A percentile compares a stretch with the other conserved stretches of the same genome.
Evolutionary conservation across 1,284 basidiomycete species (phyloP).

Genomic region (Ustilago tritici): DNA sequence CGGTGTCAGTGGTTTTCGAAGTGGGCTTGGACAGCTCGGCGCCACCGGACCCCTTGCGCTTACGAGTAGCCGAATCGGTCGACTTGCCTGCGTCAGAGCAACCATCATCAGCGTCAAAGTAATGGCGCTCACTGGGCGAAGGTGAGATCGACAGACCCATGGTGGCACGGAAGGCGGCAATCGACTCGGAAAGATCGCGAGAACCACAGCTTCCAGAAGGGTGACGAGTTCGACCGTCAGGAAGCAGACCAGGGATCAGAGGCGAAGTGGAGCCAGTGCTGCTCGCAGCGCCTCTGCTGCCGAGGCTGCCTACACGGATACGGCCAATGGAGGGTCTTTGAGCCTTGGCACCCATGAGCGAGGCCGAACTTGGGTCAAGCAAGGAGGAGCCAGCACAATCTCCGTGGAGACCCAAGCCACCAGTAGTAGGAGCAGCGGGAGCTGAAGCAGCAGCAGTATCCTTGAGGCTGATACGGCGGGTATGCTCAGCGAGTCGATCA

Average conservation of each 20-base stretch:
- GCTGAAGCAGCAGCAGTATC: slow-evolving; percentile 18
- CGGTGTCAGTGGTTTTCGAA: slow-evolving; percentile 23
- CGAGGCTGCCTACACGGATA: slow-evolving; percentile 16
- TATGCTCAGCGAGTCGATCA: slow-evolving; percentile 22
- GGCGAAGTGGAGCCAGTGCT: slow-evolving; percentile 30
- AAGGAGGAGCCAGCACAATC: not conserved
- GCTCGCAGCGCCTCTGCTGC: slow-evolving; percentile 16
- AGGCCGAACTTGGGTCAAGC: slow-evolving; percentile 19
- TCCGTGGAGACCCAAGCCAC: slow-evolving; percentile 24
- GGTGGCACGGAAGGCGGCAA: slow-evolving; percentile 42
- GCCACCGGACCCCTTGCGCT: slow-evolving; percentile 30
- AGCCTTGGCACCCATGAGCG: not conserved
- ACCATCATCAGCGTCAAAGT: slow-evolving; percentile 11
- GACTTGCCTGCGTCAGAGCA: slow-evolving; percentile 19
- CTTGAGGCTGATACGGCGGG: slow-evolving; percentile 28
- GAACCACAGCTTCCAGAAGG: slow-evolving; percentile 46
- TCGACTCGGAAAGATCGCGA: slow-evolving; percentile 38
- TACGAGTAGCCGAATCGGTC: slow-evolving; percentile 27
- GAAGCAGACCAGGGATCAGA: slow-evolving; percentile 39
- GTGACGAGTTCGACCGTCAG: slow-evolving; percentile 52
- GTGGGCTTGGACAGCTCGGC: slow-evolving; percentile 32
- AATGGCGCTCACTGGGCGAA: slow-evolving; percentile 28
- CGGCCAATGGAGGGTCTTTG: slow-evolving; percentile 2
- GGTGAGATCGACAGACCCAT: slow-evolving; percentile 51
- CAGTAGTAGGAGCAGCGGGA: slow-evolving; percentile 9